These are phyloP conservation scores for Didymosphaeria variabile DNA, from an alignment of 2,329 filamentous ascomycete species.

Conservation along the genomic window DNA sequence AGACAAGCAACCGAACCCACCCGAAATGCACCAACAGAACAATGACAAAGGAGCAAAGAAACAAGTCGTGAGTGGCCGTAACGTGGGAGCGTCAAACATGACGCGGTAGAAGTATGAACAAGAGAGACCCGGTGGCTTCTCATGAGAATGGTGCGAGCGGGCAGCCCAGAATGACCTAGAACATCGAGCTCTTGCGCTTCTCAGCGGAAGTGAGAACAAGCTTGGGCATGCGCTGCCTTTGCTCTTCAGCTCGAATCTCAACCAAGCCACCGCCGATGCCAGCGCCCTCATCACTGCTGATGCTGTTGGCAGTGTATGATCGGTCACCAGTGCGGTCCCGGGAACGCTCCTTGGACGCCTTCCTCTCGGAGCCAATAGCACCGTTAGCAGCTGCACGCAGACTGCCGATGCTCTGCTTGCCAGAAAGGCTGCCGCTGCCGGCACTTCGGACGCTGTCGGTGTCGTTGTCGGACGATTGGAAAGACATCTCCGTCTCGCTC, in stretches of 20 bases:
- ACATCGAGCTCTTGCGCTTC: conserved; percentile 81
- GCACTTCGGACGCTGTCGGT: conserved; percentile 60
- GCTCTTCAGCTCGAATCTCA: conserved; percentile 61
- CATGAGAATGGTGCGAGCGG: conserved; percentile 20
- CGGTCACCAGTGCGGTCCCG: conserved; percentile 48
- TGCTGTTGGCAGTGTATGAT: conserved; percentile 68
- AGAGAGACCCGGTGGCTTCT: conserved; percentile 30
- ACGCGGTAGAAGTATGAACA: conserved; percentile 49
- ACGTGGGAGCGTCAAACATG: conserved; percentile 35
- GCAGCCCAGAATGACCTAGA: conserved; percentile 52
- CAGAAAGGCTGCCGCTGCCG: conserved; percentile 83
- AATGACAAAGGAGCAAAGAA: conserved; percentile 30
- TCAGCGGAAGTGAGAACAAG: conserved; percentile 88
- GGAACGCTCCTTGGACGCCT: conserved; percentile 58
- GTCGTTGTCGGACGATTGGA: conserved; percentile 75
- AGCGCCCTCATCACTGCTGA: conserved; percentile 69
- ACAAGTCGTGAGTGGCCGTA: conserved; percentile 50
- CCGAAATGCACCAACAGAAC: conserved; percentile 31
- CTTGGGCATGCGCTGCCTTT: conserved; percentile 74
- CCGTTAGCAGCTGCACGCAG: conserved; percentile 81
- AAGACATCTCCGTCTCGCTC: conserved; percentile 78
- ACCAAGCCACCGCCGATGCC: conserved; percentile 65
- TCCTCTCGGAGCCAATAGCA: conserved; percentile 87
- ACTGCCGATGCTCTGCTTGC: conserved; percentile 76
- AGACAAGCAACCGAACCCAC: conserved; percentile 32